Base-by-base conservation (phyloP, 208 protist species). In the Leishmania tarentolae region DNA sequence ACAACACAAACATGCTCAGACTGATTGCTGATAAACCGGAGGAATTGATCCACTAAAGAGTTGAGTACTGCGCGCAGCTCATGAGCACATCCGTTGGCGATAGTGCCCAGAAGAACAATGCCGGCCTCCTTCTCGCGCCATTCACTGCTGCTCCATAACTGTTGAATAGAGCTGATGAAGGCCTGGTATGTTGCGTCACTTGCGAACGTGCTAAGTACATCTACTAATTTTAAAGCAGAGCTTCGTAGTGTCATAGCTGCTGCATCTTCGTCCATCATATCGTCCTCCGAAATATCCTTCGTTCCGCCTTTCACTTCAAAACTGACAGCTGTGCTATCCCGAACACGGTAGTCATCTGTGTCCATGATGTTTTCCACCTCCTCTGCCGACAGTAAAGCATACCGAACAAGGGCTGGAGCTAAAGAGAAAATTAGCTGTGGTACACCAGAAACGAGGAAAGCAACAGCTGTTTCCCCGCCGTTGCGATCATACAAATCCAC, bases 41-140 rank as follows among this genome's bases (percentile, higher is more conserved):
- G 46, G 19, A 97, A 83, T 75, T 96, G 88, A 35, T 78, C 66
- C 31, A 85, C 83, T 76, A 96, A 24, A 21, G 71, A 75, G 61
- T 82, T 68, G 47, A 96, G 84, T 42, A 79, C 72, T 2, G 40
- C 31, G 6, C 84, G 76, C 73, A 97, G 86, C 72, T 95, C 85
- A 35, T 52, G 78, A 4, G 84, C 85, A 78, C 94, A 97, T 28
- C 92, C 92, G 35, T 73, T 81, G 13, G 92, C 87, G 50, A 95
- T 91, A 17, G 94, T 96, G 2, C 94, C 94, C 47, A 97, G 37
- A 19, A 96, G 82, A n/a, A 96, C 91, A 76, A 94, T 92, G 24
- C 89, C 91, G 37, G 88, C 90, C 80, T 97, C 94, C 28, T 88
- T 87, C 44, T 82, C 85, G 37, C 86, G 86, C 88, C 89, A 90